A percentile compares a stretch with the other conserved stretches of the same genome.
These are phyloP conservation scores for Mycena metata DNA, from an alignment of 768 basidiomycete genomes.

Conservation along the genomic window DNA sequence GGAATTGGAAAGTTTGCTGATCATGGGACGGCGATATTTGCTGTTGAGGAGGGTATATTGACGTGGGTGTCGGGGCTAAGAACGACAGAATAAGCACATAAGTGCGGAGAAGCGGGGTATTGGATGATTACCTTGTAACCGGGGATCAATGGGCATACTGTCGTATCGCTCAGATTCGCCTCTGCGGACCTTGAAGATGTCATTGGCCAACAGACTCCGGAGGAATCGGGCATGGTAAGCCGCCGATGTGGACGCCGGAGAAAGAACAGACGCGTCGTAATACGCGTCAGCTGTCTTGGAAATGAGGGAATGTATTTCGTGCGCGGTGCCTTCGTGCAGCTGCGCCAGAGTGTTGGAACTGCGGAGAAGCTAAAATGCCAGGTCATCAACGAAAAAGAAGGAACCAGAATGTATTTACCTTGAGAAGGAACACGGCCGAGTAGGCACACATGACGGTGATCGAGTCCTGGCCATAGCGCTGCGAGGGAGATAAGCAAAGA, in stretches of 20 bases:
- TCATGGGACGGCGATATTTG: constrained; percentile 51
- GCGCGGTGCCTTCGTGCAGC: constrained; percentile 70
- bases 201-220: constrained; percentile 74
- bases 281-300: constrained; percentile 83
- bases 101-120: constrained; percentile 29
- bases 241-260: constrained; percentile 74
- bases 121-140: constrained; percentile 62
- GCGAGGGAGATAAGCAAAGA: constrained; percentile 30
- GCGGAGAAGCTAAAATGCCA: constrained; percentile 67
- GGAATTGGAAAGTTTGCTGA: constrained; percentile 55
- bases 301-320: constrained; percentile 77
- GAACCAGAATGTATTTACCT: constrained; percentile 57
- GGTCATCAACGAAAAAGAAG: constrained; percentile 4
- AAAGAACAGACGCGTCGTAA: constrained; percentile 74
- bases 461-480: constrained; percentile 90
- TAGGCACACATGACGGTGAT: constrained; percentile 91
- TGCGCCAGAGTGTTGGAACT: constrained; percentile 69
- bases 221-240: constrained; percentile 86
- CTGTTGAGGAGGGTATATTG: constrained; percentile 38
- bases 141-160: constrained; percentile 65
- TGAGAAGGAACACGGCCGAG: constrained; percentile 83
- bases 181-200: constrained; percentile 68
- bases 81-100: constrained; percentile 12
- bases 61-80: constrained; percentile 26
- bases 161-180: constrained; percentile 55